Base-by-base conservation (phyloP, 2,329 filamentous ascomycete genomes). In the Mollisia scopiformis region DNA sequence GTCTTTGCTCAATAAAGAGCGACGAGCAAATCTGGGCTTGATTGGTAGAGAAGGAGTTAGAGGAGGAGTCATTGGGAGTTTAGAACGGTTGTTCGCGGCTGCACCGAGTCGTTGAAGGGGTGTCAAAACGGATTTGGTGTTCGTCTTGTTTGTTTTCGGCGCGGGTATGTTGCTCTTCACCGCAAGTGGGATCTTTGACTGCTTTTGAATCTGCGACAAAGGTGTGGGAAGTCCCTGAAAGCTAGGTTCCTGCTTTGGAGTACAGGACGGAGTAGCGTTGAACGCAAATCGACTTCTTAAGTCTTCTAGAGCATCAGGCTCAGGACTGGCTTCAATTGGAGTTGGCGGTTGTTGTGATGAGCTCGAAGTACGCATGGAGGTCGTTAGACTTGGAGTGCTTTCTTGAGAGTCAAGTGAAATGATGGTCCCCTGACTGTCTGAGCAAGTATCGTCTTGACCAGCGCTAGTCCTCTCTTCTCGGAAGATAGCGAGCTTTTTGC, bases 71-170 rank as follows among this genome's bases (percentile, higher is more conserved):
- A 67, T 65, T 5, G 66, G 66, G 2, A 65, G 33, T 16, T 62
- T 71, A 6, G 57, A 49, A 50, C 64, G 62, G 35, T 67, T 71
- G 1, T 62, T 55, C 16, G 67, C 73, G 19, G 51, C 67, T 28
- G 66, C 64, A 21, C 71, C 70, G 13, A 75, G 58, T 28, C 71
- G 67, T 62, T 75, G 72, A 13, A 75, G 69, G 19, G 73, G 70
- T 10, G 74, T 74, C 10, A 67, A 50, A 27, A 21, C 59, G 11
- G 61, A 16, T 11, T 62, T 11, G 53, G 53, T 19, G 57, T 52
- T 10, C 56, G 41, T 8, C 52, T 8, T 2, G 63, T 57, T 3
- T 57, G 19, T 27, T 64, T 69, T 19, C n/a, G 62, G 46, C 7
- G 43, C 23, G n/a, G 61, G 31, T 11, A 35, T 14, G 5, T 54